phyloP scores from a whole-genome alignment of 352 stramenopile genomes.

The Phytophthora cajani region DNA sequence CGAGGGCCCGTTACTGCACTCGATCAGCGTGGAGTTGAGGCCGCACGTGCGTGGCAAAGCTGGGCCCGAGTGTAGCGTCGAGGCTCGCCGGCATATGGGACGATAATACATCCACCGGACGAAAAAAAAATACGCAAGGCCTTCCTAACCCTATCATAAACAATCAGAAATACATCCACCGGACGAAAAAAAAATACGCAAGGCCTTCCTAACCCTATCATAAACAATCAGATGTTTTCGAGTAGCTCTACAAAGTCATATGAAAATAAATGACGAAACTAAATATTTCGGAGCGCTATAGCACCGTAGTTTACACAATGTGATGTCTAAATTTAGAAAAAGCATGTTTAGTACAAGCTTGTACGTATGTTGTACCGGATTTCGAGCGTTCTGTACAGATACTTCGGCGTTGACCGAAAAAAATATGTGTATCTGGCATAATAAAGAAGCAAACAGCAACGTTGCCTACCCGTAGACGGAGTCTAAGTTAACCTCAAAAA shows the following conservation, averaged over 20 bases:
- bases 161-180: slow-evolving; percentile 1
- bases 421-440: no score
- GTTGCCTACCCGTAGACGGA: no score
- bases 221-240: background rate
- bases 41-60: slow-evolving; percentile 42
- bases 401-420: no score
- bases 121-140: no score
- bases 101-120: no score
- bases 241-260: background rate
- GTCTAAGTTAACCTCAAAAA: no score
- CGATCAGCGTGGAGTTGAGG: slow-evolving; percentile 24
- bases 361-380: no score
- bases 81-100: slow-evolving; percentile 7
- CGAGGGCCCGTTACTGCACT: slow-evolving; percentile 25
- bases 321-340: background rate
- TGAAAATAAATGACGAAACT: background rate
- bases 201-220: background rate
- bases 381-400: no score
- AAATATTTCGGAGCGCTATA: background rate
- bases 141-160: no score
- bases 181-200: background rate
- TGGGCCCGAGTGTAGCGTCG: slow-evolving; percentile 33
- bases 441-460: no score
- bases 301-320: background rate
- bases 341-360: background rate